Conservation (phyloP, 148 eudicot species). For the Fagopyrum homotropicum region DNA sequence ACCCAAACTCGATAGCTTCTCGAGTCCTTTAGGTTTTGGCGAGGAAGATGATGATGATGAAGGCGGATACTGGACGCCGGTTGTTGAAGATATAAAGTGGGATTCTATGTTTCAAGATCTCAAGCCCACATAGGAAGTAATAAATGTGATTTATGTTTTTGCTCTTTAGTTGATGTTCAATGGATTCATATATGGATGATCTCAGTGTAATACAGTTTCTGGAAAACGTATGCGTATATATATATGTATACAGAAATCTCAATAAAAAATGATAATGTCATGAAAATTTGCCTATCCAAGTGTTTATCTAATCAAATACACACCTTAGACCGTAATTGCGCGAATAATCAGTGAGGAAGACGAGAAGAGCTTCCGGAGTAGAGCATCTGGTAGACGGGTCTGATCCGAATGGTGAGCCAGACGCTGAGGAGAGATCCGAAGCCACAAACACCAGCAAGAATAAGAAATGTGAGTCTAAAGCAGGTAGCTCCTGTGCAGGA, state of each 20-base stretch:
- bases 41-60: conserved; percentile 21
- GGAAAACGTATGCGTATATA: too few relatives aligned
- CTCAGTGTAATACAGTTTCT: too few relatives aligned
- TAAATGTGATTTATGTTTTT: background rate
- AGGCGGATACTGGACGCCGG: conserved; percentile 43
- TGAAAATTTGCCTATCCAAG: too few relatives aligned
- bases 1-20: conserved; percentile 45
- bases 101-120: conserved; percentile 79
- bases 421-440: conserved; percentile 58
- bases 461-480: conserved; percentile 59
- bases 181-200: background rate
- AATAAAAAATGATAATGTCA: too few relatives aligned
- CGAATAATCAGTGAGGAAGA: too few relatives aligned
- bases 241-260: too few relatives aligned
- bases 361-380: conserved; percentile 60
- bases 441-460: conserved; percentile 51
- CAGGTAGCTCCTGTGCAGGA: conserved; percentile 69
- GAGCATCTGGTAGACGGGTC: conserved; percentile 75
- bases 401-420: conserved; percentile 51
- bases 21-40: conserved; percentile 36
- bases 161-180: background rate
- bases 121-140: conserved; percentile 45
- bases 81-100: conserved; percentile 66
- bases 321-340: too few relatives aligned
- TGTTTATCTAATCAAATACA: too few relatives aligned